phyloP scores from a whole-genome alignment of 345 rosid species.

The Salix dunnii region DNA sequence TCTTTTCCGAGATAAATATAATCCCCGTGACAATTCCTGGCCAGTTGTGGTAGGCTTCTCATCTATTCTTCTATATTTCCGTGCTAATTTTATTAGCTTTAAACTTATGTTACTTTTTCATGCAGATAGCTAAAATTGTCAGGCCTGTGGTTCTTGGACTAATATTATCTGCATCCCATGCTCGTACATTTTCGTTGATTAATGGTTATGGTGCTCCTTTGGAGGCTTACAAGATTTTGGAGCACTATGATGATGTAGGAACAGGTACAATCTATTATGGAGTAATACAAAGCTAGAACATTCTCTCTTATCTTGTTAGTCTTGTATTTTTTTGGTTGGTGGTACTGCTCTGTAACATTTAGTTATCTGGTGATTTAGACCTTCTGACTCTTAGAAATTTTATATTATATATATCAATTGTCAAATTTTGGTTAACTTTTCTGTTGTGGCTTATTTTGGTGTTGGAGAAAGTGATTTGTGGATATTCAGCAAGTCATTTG shows the following conservation, averaged over 20 bases:
- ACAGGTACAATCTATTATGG: slow-evolving; percentile 39
- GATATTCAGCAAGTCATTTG: not conserved
- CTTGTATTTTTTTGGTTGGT: not conserved
- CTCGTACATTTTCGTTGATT: slow-evolving; percentile 79
- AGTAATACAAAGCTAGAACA: not conserved
- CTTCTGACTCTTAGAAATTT: not conserved
- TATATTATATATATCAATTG: not conserved
- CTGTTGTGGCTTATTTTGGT: not conserved
- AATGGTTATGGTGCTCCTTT: slow-evolving; percentile 85
- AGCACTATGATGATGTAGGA: slow-evolving; percentile 83
- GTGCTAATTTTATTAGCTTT: not conserved
- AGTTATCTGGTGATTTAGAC: not conserved
- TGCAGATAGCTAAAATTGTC: slow-evolving; percentile 70
- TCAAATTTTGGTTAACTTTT: not conserved
- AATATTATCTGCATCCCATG: slow-evolving; percentile 79
- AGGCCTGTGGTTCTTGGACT: slow-evolving; percentile 72
- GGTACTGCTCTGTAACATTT: not conserved
- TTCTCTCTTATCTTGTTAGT: not conserved
- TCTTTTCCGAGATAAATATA: slow-evolving; percentile 62
- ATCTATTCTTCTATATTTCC: slow-evolving; percentile 1
- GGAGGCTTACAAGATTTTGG: slow-evolving; percentile 78
- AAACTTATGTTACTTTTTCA: slow-evolving; percentile 1
- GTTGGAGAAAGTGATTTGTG: slow-evolving; percentile 1
- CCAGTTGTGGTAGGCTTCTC: slow-evolving; percentile 50
- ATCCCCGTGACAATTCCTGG: slow-evolving; percentile 44